These are phyloP conservation scores for Diplodia seriata DNA, from an alignment of 2,329 filamentous ascomycete genomes.

Conservation along the genomic window DNA sequence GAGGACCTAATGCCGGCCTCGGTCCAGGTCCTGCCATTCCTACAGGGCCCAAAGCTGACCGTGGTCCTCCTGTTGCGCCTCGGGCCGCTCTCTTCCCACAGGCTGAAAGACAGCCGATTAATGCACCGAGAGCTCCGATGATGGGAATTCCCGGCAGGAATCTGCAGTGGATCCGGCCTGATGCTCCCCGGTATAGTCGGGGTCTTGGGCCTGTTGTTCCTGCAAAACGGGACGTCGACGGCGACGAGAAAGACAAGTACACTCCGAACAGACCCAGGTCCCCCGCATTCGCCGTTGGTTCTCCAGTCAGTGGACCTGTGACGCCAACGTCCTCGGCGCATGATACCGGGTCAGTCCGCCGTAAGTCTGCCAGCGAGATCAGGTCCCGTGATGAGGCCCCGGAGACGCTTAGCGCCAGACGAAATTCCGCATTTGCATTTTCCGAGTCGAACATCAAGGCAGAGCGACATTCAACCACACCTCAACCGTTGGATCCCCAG, in stretches of 20 bases:
- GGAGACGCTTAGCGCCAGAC: constrained; percentile 32
- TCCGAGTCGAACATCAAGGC: constrained; percentile 28
- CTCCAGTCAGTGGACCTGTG: constrained; percentile 16
- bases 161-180: constrained; percentile 54
- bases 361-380: constrained; percentile 31
- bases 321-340: constrained; percentile 39
- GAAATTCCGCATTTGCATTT: constrained; percentile 34
- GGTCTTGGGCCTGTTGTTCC: constrained; percentile 42
- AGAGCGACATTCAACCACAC: constrained; percentile 18
- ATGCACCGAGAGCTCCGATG: constrained; percentile 43
- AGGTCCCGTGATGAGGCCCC: constrained; percentile 23
- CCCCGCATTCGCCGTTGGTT: constrained; percentile 21
- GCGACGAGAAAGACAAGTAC: constrained; percentile 51
- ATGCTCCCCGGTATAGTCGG: constrained; percentile 37
- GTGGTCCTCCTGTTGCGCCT: constrained; percentile 36
- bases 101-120: constrained; percentile 42
- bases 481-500: constrained; percentile 7
- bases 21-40: constrained; percentile 40
- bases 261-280: constrained; percentile 25
- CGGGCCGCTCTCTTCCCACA: constrained; percentile 45
- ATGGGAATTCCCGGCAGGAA: constrained; percentile 44
- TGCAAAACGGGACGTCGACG: constrained; percentile 54
- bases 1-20: constrained; percentile 32
- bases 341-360: constrained; percentile 38
- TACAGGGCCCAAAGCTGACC: constrained; percentile 50